Percentiles rank a stretch among this genome's conserved stretches.
Conservation (phyloP, 306 rosid species). For the Castanopsis chinensis region DNA sequence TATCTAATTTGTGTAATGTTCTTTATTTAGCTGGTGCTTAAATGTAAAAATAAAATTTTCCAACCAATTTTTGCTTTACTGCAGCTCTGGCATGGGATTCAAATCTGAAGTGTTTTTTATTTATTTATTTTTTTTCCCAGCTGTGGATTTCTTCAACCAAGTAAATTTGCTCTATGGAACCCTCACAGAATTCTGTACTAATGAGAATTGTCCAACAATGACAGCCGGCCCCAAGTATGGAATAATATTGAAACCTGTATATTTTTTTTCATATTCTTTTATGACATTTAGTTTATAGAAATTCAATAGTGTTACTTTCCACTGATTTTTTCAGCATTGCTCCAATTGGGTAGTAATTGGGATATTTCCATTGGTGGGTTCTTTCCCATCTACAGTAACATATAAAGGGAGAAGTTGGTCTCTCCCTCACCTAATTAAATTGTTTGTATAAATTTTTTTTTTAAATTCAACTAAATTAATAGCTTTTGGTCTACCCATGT, state of each 20-base stretch:
- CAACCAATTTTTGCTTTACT: too few relatives aligned
- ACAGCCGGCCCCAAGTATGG: slow-evolving; percentile 79
- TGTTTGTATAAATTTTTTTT: background rate
- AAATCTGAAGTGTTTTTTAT: background rate
- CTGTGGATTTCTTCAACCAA: slow-evolving; percentile 91
- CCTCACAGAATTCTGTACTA: slow-evolving; percentile 85
- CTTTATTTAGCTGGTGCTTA: too few relatives aligned
- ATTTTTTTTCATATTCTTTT: slow-evolving; percentile 26
- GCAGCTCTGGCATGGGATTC: too few relatives aligned
- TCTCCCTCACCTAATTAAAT: background rate
- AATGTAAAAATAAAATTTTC: too few relatives aligned
- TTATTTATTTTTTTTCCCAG: slow-evolving; percentile 33
- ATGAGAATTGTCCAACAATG: slow-evolving; percentile 74
- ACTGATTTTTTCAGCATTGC: slow-evolving; percentile 15
- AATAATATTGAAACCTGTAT: too few relatives aligned
- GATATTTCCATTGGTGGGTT: background rate
- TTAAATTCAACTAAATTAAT: background rate
- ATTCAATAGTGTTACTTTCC: slow-evolving; percentile 5
- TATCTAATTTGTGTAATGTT: too few relatives aligned
- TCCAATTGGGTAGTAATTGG: slow-evolving; percentile 4
- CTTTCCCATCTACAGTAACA: background rate
- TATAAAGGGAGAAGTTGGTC: background rate
- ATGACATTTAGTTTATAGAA: background rate
- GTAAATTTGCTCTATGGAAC: slow-evolving; percentile 81
- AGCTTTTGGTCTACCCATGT: background rate